These are phyloP conservation scores for Lactifluus rugatus DNA, from an alignment of 768 basidiomycete genomes.

Conservation along the genomic window DNA sequence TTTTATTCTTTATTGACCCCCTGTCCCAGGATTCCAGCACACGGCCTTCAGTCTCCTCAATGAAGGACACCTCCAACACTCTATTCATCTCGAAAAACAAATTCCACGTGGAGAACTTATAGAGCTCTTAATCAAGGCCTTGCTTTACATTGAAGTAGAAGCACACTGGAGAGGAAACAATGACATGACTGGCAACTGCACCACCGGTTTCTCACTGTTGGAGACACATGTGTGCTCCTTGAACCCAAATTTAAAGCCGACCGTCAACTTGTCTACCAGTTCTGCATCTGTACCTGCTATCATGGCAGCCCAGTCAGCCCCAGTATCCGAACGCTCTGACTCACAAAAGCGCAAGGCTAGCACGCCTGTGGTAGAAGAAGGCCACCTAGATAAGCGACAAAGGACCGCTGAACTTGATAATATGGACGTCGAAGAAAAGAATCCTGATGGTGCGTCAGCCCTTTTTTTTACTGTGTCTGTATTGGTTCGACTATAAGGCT, in stretches of 20 bases:
- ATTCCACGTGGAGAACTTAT: constrained; percentile 75
- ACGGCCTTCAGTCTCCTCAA: constrained; percentile 72
- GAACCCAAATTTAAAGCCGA: constrained; percentile 31
- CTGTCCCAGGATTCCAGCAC: constrained; percentile 58
- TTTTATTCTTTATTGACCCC: constrained; percentile 6
- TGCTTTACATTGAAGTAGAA: constrained; percentile 77
- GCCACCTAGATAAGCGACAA: constrained; percentile 54
- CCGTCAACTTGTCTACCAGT: constrained; percentile 11
- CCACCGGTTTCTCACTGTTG: constrained; percentile 61
- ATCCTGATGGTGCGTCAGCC: constrained; percentile 28
- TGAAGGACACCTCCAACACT: constrained; percentile 62
- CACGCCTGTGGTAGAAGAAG: constrained; percentile 29
- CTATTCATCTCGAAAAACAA: constrained; percentile 58
- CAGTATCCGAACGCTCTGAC: constrained; percentile 1
- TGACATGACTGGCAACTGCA: constrained; percentile 54
- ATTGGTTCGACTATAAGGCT: constrained; percentile 30
- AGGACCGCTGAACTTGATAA: constrained; percentile 43
- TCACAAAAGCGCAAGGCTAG: constrained; percentile 19
- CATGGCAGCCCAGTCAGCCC: background rate
- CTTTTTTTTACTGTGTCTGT: constrained; percentile 21
- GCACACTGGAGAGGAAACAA: constrained; percentile 62
- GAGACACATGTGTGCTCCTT: constrained; percentile 62
- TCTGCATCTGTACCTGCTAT: background rate
- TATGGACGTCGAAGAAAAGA: constrained; percentile 21
- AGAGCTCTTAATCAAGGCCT: constrained; percentile 69